These are phyloP conservation scores for Hypoxylon sp. DNA, from an alignment of 2,329 filamentous ascomycete genomes.

Conservation along the genomic window DNA sequence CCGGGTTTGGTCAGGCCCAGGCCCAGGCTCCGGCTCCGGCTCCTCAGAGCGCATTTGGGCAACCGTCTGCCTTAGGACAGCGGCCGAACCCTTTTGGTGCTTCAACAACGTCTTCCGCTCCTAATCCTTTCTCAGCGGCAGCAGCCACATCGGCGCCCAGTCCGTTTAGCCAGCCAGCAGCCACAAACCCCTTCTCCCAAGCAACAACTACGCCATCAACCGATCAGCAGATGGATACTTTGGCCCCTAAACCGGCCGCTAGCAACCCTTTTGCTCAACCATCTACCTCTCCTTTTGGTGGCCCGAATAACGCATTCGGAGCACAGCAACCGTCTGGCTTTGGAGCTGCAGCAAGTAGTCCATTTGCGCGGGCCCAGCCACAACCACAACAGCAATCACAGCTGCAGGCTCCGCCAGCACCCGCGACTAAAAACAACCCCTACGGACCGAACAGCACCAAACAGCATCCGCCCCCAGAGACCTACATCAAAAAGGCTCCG, in stretches of 20 bases:
- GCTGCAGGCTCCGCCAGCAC: slow-evolving; percentile 35
- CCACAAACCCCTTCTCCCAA: slow-evolving; percentile 54
- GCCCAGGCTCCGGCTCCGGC: slow-evolving; percentile 39
- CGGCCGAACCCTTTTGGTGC: slow-evolving; percentile 49
- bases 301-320: slow-evolving; percentile 53
- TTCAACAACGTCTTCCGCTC: slow-evolving; percentile 36
- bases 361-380: slow-evolving; percentile 49
- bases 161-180: slow-evolving; percentile 53
- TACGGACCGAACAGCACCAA: slow-evolving; percentile 63
- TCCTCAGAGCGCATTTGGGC: slow-evolving; percentile 56
- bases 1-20: slow-evolving; percentile 53
- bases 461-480: slow-evolving; percentile 62
- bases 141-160: slow-evolving; percentile 44
- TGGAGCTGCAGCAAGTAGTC: slow-evolving; percentile 43
- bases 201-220: slow-evolving; percentile 26
- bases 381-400: slow-evolving; percentile 32
- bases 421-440: slow-evolving; percentile 53
- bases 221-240: slow-evolving; percentile 51
- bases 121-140: slow-evolving; percentile 52
- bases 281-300: slow-evolving; percentile 35
- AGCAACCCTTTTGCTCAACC: slow-evolving; percentile 51
- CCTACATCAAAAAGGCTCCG: slow-evolving; percentile 61
- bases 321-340: slow-evolving; percentile 47
- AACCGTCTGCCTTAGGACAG: slow-evolving; percentile 56
- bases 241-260: slow-evolving; percentile 42